These are phyloP conservation scores for Pseudopediastrum boryanum DNA, from an alignment of 139 green algal genomes.

Conservation along the genomic window DNA sequence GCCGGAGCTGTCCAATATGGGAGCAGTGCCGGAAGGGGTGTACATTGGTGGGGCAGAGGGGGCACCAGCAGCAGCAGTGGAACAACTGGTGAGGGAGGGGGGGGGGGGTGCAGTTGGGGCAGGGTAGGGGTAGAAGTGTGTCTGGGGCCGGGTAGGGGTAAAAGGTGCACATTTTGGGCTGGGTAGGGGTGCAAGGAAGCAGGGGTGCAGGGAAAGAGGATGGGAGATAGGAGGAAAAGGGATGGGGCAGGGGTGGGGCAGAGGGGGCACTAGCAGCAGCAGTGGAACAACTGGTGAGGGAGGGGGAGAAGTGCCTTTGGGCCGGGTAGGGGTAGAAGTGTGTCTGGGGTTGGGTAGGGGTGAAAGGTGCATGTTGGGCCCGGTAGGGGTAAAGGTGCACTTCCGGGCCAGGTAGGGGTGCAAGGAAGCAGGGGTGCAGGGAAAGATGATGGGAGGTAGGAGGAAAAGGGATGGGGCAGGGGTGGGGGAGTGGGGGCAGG, in stretches of 20 bases:
- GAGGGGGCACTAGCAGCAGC: slow-evolving; percentile 6
- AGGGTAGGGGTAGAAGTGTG: neutral
- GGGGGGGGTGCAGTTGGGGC: neutral
- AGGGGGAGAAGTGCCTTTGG: neutral
- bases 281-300: slow-evolving; percentile 50
- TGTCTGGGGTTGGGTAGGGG: neutral
- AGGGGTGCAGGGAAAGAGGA: too few relatives aligned
- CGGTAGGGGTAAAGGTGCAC: too few relatives aligned
- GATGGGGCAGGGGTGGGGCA: too few relatives aligned
- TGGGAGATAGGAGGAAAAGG: too few relatives aligned
- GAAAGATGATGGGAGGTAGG: too few relatives aligned
- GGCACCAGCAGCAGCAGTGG: slow-evolving; percentile 54
- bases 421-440: too few relatives aligned
- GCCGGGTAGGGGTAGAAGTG: neutral
- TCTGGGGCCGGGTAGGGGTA: neutral
- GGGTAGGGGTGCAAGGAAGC: too few relatives aligned
- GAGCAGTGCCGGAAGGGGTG: slow-evolving; percentile 49
- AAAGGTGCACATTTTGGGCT: neutral
- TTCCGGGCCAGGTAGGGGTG: too few relatives aligned
- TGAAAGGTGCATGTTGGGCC: neutral
- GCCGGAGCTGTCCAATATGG: slow-evolving; percentile 45
- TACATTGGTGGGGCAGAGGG: slow-evolving; percentile 67
- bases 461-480: too few relatives aligned
- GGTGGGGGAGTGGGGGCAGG: neutral
- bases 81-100: slow-evolving; percentile 48